A percentile compares a stretch with the other conserved stretches of the same genome.
Evolutionary conservation across 257 asterid genomes (phyloP).

Genomic region (Solanum paucissectum): DNA sequence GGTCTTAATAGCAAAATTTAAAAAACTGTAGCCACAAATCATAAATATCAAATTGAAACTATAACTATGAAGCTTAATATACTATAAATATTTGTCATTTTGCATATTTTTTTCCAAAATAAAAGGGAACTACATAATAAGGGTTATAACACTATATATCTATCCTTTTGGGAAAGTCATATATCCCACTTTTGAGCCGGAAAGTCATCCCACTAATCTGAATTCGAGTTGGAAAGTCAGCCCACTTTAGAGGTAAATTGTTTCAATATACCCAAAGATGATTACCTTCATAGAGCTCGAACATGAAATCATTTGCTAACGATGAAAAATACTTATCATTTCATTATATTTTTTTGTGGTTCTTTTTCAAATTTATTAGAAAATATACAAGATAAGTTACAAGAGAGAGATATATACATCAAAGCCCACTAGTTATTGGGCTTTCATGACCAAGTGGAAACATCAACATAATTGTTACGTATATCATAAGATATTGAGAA

Average conservation of each 20-base stretch:
- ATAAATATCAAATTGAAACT: no score
- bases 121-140: no score
- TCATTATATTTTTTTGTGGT: background rate
- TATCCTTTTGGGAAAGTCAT: no score
- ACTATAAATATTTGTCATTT: no score
- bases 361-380: background rate
- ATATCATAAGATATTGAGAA: background rate
- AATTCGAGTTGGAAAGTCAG: background rate
- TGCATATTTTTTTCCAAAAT: no score
- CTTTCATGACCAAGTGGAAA: background rate
- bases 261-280: background rate
- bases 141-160: no score
- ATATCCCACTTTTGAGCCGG: no score
- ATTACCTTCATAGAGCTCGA: background rate
- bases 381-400: background rate
- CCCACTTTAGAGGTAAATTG: background rate
- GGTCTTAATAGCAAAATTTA: no score
- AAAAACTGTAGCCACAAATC: no score
- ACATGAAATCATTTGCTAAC: background rate
- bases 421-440: background rate
- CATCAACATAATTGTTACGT: background rate
- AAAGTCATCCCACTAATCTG: background rate
- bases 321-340: background rate
- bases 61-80: no score
- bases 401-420: background rate